Base-by-base conservation (phyloP, 1,139 yeast species). In the Magnusiomyces paraingens region DNA sequence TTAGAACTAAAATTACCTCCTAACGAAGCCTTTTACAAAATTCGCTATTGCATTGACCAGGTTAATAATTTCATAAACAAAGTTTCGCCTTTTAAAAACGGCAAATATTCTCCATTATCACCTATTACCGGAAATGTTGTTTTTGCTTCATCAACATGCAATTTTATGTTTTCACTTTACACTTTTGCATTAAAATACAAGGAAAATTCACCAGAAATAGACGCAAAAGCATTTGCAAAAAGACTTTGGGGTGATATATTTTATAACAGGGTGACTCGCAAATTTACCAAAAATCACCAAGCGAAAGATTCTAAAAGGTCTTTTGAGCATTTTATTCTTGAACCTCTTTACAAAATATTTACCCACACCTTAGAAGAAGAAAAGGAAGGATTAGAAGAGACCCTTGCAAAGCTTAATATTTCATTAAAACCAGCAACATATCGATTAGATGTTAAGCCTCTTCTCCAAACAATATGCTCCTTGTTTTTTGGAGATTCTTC, bases 241-340 rank as follows among this genome's bases (percentile, higher is more conserved):
- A 72, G 82, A 54, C 67, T 90, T 40, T 91, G 98, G 97, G 96
- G 96, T 0, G 84, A 86, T 59, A 65, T 82, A 14, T 84, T 75
- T 62, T 87, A 72, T 63, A 71, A 81, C 53, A 64, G 73, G 0
- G 65, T 66, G 0, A 62, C 69, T 0, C 73, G 77, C 32, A 75
- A 71, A 55, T 83, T 89, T 61, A 68, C 78, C 0, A 67, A 68
- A 0, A 66, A 68, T 41, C 69, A 76, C 12, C 32, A 8, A 3
- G 68, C 66, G 5, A 57, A 63, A 1, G 66, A 62, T 48, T 55
- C 66, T 1, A 67, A 74, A 21, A 70, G 89, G 54, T 70, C 91
- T 0, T 91, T 91, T 66, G 78, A 81, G 14, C 77, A 79, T 56
- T 86, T 90, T 60, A 75, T 93, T 10, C 71, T 90, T 17, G 82